Conservation (phyloP, 1,284 basidiomycete genomes). For the Sanghuangporus sanghuang region DNA sequence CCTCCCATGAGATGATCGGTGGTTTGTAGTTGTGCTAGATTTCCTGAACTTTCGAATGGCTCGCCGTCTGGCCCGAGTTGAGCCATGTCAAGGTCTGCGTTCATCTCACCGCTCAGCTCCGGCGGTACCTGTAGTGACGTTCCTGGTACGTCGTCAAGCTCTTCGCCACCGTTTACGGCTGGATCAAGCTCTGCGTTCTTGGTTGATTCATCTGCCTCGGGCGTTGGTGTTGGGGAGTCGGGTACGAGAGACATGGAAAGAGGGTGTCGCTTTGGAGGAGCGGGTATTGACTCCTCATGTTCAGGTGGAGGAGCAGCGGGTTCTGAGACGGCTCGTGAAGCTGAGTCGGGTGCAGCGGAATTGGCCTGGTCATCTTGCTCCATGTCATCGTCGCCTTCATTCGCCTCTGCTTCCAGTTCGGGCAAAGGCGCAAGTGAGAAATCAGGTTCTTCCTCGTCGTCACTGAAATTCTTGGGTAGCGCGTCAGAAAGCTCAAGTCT, state of each 20-base stretch:
- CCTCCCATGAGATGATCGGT: slow-evolving; percentile 52
- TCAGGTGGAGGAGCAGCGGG: slow-evolving; percentile 27
- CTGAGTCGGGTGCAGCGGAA: slow-evolving; percentile 39
- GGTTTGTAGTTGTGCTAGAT: slow-evolving; percentile 51
- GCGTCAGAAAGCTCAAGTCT: not conserved
- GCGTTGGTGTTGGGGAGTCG: slow-evolving; percentile 26
- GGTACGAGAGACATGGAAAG: slow-evolving; percentile 40
- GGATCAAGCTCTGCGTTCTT: slow-evolving; percentile 41
- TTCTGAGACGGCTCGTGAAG: slow-evolving; percentile 33
- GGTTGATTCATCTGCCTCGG: slow-evolving; percentile 25
- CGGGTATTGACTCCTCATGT: slow-evolving; percentile 42
- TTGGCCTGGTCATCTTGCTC: slow-evolving; percentile 61
- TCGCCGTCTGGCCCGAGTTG: slow-evolving; percentile 60
- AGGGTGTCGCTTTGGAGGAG: slow-evolving; percentile 55
- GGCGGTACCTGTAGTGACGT: slow-evolving; percentile 20
- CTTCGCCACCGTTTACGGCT: slow-evolving; percentile 29
- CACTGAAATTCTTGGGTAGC: slow-evolving; percentile 62
- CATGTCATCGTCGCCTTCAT: slow-evolving; percentile 53
- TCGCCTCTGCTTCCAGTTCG: slow-evolving; percentile 57
- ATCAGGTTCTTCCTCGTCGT: slow-evolving; percentile 68
- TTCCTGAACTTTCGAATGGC: slow-evolving; percentile 46
- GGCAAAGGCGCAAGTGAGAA: slow-evolving; percentile 72
- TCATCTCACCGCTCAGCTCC: slow-evolving; percentile 25
- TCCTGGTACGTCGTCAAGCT: slow-evolving; percentile 29
- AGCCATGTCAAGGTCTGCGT: slow-evolving; percentile 48